phyloP scores from a whole-genome alignment of 2,329 filamentous ascomycete species.

The Lecanosticta acicola region DNA sequence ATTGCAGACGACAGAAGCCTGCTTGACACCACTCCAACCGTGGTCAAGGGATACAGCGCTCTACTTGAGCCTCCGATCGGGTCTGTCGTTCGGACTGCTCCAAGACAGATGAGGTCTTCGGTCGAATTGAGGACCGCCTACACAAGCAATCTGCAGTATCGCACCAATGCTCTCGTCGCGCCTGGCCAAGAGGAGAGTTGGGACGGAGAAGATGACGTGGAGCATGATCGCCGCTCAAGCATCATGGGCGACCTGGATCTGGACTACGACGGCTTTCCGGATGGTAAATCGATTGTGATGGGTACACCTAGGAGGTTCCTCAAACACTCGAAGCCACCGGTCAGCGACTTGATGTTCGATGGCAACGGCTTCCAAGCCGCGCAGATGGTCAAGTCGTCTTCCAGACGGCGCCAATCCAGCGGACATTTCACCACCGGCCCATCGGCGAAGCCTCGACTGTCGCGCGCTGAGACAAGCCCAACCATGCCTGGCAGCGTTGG shows the following conservation, averaged over 20 bases:
- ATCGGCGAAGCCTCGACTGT: conserved; percentile 23
- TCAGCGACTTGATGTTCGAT: conserved; percentile 21
- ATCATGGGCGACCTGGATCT: conserved; percentile 18
- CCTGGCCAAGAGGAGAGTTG: conserved; percentile 10
- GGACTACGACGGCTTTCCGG: conserved; percentile 30
- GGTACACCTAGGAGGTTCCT: conserved; percentile 35
- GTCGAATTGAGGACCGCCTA: conserved; percentile 27
- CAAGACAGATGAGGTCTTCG: conserved; percentile 28
- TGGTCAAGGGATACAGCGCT: conserved; percentile 18
- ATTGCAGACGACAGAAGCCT: conserved; percentile 22
- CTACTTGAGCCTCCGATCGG: conserved; percentile 8
- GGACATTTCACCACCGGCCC: conserved; percentile 17
- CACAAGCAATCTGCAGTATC: conserved; percentile 19
- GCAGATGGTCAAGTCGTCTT: conserved; percentile 4
- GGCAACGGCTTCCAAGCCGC: conserved; percentile 16
- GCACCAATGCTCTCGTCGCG: conserved; percentile 12
- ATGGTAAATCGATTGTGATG: conserved; percentile 30
- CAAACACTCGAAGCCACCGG: conserved; percentile 22
- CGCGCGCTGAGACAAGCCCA: conserved; percentile 29
- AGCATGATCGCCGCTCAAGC: conserved; percentile 9
- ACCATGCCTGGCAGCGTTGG: conserved; percentile 15
- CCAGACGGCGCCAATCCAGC: conserved; percentile 24
- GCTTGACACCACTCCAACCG: conserved; percentile 21
- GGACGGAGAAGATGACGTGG: conserved; percentile 13
- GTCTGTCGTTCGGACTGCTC: conserved; percentile 21